A percentile compares a stretch with the other conserved stretches of the same genome.
phyloP scores from a whole-genome alignment of 2,329 filamentous ascomycete species.

The Aspergillus udagawae region DNA sequence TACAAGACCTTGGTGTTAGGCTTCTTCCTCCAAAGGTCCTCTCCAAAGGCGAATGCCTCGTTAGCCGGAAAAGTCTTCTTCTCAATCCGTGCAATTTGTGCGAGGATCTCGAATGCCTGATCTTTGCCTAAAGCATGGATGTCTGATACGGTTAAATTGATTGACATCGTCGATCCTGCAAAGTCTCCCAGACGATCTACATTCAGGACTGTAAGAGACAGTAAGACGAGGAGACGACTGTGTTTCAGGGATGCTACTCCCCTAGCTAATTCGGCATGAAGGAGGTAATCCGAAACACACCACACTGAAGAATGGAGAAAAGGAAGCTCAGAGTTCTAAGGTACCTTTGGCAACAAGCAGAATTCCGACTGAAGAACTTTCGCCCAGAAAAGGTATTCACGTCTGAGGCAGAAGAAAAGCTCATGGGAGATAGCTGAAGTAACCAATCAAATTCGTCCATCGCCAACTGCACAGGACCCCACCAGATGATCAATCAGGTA shows the following conservation, averaged over 20 bases:
- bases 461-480: background rate
- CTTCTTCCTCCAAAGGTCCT: constrained; percentile 46
- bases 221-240: background rate
- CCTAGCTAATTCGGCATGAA: background rate
- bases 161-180: constrained; percentile 17
- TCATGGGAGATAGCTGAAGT: constrained; percentile 1
- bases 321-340: background rate
- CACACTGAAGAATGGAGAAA: constrained; percentile 27
- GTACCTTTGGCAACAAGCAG: background rate
- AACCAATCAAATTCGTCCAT: constrained; percentile 1
- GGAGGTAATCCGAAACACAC: background rate
- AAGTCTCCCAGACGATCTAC: constrained; percentile 17
- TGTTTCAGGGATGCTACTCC: background rate
- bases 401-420: background rate
- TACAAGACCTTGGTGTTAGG: constrained; percentile 45
- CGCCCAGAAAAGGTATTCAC: constrained; percentile 1
- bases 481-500: background rate
- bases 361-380: background rate
- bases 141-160: constrained; percentile 28
- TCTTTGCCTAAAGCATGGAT: constrained; percentile 35
- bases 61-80: constrained; percentile 50
- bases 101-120: constrained; percentile 34
- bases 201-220: constrained; percentile 14
- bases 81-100: constrained; percentile 40
- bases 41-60: constrained; percentile 48